A percentile compares a stretch with the other conserved stretches of the same genome.
Conservation (phyloP, 2,329 filamentous ascomycete genomes). For the Sclerotinia spermophila region DNA sequence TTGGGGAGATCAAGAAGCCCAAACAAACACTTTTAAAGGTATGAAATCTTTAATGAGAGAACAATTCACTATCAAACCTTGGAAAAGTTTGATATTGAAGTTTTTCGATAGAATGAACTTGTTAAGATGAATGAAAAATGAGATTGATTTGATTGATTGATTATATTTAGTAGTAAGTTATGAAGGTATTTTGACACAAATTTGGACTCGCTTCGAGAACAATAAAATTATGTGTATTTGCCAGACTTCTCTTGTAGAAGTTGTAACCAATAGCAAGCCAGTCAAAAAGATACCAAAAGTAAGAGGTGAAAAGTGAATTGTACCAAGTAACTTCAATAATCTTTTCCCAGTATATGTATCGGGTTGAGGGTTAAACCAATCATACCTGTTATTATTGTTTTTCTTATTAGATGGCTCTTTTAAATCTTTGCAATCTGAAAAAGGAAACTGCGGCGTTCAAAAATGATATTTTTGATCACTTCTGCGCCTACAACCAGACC, state of each 20-base stretch:
- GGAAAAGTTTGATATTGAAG: neutral
- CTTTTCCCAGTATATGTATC: neutral
- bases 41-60: neutral
- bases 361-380: neutral
- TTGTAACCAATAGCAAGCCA: neutral
- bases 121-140: neutral
- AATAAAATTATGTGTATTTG: neutral
- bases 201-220: neutral
- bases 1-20: neutral
- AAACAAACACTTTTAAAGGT: conserved; percentile 1
- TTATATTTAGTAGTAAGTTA: neutral
- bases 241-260: neutral
- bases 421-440: neutral
- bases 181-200: neutral
- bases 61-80: conserved; percentile 8
- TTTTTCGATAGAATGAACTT: neutral
- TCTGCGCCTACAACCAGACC: neutral
- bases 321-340: neutral
- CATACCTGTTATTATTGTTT: neutral
- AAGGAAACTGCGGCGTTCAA: neutral
- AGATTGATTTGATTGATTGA: neutral
- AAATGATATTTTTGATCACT: neutral
- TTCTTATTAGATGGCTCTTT: neutral
- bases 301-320: neutral
- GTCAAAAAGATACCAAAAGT: neutral